Evolutionary conservation across 177 flowering plant species (phyloP), one percentile per base, ranked within the genome.

Genomic region (Telopea speciosissima): DNA sequence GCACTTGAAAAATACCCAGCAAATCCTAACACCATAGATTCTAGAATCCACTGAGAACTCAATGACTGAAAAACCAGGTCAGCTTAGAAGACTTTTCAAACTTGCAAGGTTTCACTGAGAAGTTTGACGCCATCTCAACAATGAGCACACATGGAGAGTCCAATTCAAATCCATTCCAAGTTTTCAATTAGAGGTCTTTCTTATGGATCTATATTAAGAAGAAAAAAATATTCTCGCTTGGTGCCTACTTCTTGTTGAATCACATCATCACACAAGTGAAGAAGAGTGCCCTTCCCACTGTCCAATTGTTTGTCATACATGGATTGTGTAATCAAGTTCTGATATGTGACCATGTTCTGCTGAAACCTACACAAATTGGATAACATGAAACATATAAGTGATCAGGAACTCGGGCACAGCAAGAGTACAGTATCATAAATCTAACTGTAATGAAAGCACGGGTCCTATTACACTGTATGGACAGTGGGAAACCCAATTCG

Each of bases 271-370:
- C 98, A 96, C 83, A 96, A 81, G 76, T 93, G 99, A 79, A 96
- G 95, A 82, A 96, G 96, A 66, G 98, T 93, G 52, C 97, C 98
- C 85, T 68, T 89, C 79, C 99, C 98, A 81, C 99, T 93, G 74
- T 96, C 99, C 66, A 96, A 80, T 78, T 96, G 98, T 77, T 96
- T 96, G 74, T 96, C 95, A 73, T 96, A 96, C 98, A 96, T 90
- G 63, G 97, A 91, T 70, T 93, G 88, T 25, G 96, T 96, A 58
- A 96, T 93, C 70, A 96, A 77, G 76, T 86, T 93, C 83, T 91
- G 96, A 81, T 96, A 96, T 44, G 89, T 63, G 64, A 84, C 90
- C 93, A 96, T 67, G 76, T 93, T 96, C 76, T 78, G 84, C 85
- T 93, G 91, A 82, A 91, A 96, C 76, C 98, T 95, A 71, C 69